Base-by-base conservation (phyloP, 441 rosid species). In the Kokia cookei region DNA sequence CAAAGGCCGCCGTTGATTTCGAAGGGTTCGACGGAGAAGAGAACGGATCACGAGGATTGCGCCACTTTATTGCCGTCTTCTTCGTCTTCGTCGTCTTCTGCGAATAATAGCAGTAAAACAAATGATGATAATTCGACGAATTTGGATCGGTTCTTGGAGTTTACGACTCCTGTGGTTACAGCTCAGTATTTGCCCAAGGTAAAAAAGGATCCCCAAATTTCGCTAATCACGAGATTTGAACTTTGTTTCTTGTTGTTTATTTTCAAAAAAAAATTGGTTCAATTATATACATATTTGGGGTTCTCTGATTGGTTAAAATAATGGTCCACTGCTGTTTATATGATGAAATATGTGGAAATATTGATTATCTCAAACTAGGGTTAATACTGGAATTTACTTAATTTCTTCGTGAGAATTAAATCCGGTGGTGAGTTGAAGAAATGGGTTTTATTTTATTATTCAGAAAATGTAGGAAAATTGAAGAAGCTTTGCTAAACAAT, bases 81-180 rank as follows among this genome's bases (percentile, higher is more conserved):
- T 32, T 5, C 37, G 37, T 32, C 37, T 32, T 32, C 37, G 37
- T 72, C 58, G 2, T 45, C 69, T 14, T 27, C 55, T 26, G 65
- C 4, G 66, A 26, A 24, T 51, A 48, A 26, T 65, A 27, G 13
- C 50, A 48, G 13, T 64, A 15, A 67, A 5, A 69, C 12, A 45
- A 48, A 48, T 15, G 29, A 69, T 51, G 45, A 69, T 69, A 65
- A 70, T 71, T 78, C 75, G 19, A 82, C 97, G 13, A 94, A 92
- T 84, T 85, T 92, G 84, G 92, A 89, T 76, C 88, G 92, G 79
- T 94, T 94, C 87, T 81, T 94, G 79, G 90, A 87, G 76, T 74
- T 69, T 75, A 88, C 97, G 3, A 89, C 97, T 74, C 98, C 97
- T 0, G 50, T 78, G 3, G 97, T 94, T 65, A 77, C 85, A 40